phyloP scores from a whole-genome alignment of 805 yeast species.

The Jamesozyma jinghongensis region DNA sequence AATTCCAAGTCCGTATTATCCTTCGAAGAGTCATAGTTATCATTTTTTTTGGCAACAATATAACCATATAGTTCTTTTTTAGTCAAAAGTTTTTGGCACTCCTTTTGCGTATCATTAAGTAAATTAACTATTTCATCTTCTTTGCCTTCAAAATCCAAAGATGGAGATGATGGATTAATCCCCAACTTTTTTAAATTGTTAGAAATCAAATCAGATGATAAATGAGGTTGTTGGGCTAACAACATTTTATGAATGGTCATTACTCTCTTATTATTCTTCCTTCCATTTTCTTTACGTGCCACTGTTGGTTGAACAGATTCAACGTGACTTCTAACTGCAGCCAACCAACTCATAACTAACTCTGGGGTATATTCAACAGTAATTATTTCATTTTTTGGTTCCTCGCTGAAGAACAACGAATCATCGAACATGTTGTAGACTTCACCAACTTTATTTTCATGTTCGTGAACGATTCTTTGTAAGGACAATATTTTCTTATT shows the following conservation, averaged over 20 bases:
- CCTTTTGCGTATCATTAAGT: constrained; percentile 39
- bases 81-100: constrained; percentile 33
- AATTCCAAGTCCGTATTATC: constrained; percentile 38
- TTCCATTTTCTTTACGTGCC: constrained; percentile 6
- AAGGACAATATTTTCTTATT: constrained; percentile 58
- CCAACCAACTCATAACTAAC: constrained; percentile 25
- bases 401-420: constrained; percentile 31
- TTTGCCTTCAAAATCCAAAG: constrained; percentile 25
- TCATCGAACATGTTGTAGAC: constrained; percentile 53
- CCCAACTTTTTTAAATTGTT: constrained; percentile 41
- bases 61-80: constrained; percentile 42
- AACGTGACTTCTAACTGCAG: constrained; percentile 13
- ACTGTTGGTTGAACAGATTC: not conserved
- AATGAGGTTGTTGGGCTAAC: constrained; percentile 58
- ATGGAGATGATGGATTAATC: constrained; percentile 39
- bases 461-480: constrained; percentile 71
- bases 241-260: constrained; percentile 61
- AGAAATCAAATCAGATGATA: constrained; percentile 72
- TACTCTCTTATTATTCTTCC: constrained; percentile 36
- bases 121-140: constrained; percentile 33
- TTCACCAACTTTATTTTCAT: constrained; percentile 66
- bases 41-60: constrained; percentile 55
- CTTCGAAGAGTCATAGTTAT: constrained; percentile 35
- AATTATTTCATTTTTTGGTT: constrained; percentile 7
- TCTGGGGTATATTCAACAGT: constrained; percentile 1